Conservation (phyloP, 2,329 filamentous ascomycete species). For the Colletotrichum endophyticum region DNA sequence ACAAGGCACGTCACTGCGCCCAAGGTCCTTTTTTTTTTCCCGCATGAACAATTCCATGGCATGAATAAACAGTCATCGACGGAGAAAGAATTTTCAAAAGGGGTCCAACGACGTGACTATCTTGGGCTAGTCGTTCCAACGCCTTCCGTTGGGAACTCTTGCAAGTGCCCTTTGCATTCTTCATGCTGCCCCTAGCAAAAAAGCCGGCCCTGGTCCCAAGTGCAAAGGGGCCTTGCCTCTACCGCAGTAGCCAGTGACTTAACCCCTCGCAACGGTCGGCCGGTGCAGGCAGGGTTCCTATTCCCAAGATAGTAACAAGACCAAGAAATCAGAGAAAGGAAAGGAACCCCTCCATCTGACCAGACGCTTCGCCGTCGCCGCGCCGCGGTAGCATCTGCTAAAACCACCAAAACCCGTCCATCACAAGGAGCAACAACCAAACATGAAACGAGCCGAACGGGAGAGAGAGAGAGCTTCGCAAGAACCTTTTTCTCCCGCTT, state of each 20-base stretch:
- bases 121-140: background rate
- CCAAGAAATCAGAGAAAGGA: background rate
- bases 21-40: background rate
- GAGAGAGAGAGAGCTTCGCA: background rate
- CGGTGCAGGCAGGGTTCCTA: background rate
- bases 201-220: background rate
- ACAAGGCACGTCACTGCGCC: constrained; percentile 5
- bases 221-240: background rate
- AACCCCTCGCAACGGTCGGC: background rate
- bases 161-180: background rate
- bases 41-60: constrained; percentile 17
- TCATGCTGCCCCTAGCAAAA: background rate
- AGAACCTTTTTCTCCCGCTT: background rate
- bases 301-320: background rate
- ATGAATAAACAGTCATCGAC: background rate
- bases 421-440: background rate
- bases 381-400: background rate
- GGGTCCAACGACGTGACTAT: background rate
- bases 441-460: background rate
- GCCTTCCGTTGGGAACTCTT: background rate
- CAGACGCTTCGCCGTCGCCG: background rate
- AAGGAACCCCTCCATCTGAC: background rate
- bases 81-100: background rate
- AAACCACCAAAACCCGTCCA: background rate
- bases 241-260: background rate